phyloP scores from a whole-genome alignment of 192 early-diverging fungal species.

The Backusella liffmaniae region DNA sequence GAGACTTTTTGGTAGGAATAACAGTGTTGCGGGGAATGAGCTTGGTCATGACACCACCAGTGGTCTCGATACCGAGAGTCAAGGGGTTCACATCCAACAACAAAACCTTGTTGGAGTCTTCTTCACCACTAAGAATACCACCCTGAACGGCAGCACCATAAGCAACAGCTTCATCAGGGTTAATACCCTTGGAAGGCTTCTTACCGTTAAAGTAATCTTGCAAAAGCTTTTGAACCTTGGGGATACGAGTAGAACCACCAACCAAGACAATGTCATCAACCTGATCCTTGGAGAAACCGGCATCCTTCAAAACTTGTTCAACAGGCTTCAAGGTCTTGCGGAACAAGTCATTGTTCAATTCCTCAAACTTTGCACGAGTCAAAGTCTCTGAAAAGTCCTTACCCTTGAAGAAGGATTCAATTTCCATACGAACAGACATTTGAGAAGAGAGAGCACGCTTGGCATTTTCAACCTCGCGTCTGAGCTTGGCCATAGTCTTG shows the following conservation, averaged over 20 bases:
- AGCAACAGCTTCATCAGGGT: slow-evolving; percentile 98
- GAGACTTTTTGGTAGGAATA: slow-evolving; percentile 97
- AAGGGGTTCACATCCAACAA: slow-evolving; percentile 95
- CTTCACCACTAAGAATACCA: slow-evolving; percentile 81
- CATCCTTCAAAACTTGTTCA: slow-evolving; percentile 88
- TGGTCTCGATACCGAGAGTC: slow-evolving; percentile 97
- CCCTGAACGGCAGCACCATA: slow-evolving; percentile 98
- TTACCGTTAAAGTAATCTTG: slow-evolving; percentile 96
- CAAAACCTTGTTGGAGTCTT: slow-evolving; percentile 62
- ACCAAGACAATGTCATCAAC: slow-evolving; percentile 97
- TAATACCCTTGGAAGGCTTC: slow-evolving; percentile 95
- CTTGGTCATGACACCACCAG: slow-evolving; percentile 96
- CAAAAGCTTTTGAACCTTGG: slow-evolving; percentile 91
- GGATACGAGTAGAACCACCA: slow-evolving; percentile 98
- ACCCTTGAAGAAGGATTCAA: slow-evolving; percentile 84
- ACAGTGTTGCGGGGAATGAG: slow-evolving; percentile 91
- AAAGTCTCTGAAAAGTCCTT: slow-evolving; percentile 88
- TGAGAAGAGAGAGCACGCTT: slow-evolving; percentile 91
- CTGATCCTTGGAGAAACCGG: slow-evolving; percentile 77
- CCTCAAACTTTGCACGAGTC: slow-evolving; percentile 92
- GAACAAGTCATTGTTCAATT: slow-evolving; percentile 89
- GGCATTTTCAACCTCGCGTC: slow-evolving; percentile 87
- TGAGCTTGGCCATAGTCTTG: slow-evolving; percentile 88
- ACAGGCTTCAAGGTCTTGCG: slow-evolving; percentile 89
- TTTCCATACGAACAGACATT: slow-evolving; percentile 85